Conservation (phyloP, 1,284 basidiomycete genomes). For the Coniferiporia weirii region DNA sequence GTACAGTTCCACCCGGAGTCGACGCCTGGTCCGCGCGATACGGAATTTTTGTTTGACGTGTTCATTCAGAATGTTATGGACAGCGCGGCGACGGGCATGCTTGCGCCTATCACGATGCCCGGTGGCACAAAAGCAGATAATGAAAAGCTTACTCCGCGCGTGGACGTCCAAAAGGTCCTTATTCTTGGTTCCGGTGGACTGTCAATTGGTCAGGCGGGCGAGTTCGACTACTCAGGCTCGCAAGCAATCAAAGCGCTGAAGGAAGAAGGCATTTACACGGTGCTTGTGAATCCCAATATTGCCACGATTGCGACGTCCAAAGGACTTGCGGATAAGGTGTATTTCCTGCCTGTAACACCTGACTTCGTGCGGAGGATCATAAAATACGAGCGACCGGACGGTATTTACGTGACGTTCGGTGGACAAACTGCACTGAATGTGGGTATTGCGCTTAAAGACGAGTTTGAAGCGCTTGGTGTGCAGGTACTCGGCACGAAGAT, state of each 20-base stretch:
- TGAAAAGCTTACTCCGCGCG: constrained; percentile 69
- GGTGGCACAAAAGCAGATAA: constrained; percentile 86
- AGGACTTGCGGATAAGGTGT: constrained; percentile 97
- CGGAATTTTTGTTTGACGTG: constrained; percentile 98
- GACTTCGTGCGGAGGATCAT: constrained; percentile 98
- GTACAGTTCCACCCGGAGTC: constrained; percentile 99
- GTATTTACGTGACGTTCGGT: constrained; percentile 98
- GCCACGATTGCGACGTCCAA: constrained; percentile 99
- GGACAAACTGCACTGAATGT: constrained; percentile 97
- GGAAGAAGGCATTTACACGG: constrained; percentile 98
- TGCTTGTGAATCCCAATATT: constrained; percentile 98
- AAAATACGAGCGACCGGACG: constrained; percentile 97
- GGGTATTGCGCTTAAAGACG: constrained; percentile 97
- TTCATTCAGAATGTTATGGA: constrained; percentile 88
- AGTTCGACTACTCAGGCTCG: constrained; percentile 98
- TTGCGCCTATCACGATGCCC: constrained; percentile 79
- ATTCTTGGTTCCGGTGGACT: constrained; percentile 98
- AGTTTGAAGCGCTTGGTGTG: constrained; percentile 91
- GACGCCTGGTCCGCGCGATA: constrained; percentile 96
- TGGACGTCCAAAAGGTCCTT: constrained; percentile 87
- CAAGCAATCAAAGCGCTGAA: constrained; percentile 99
- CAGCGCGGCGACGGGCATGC: constrained; percentile 62
- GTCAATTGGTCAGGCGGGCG: constrained; percentile 97
- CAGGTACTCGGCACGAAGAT: constrained; percentile 96
- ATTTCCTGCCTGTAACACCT: constrained; percentile 97